Evolutionary conservation across 768 basidiomycete species (phyloP), one percentile per base, ranked within the genome.

Genomic region (Trichaptum fuscoviolaceum): DNA sequence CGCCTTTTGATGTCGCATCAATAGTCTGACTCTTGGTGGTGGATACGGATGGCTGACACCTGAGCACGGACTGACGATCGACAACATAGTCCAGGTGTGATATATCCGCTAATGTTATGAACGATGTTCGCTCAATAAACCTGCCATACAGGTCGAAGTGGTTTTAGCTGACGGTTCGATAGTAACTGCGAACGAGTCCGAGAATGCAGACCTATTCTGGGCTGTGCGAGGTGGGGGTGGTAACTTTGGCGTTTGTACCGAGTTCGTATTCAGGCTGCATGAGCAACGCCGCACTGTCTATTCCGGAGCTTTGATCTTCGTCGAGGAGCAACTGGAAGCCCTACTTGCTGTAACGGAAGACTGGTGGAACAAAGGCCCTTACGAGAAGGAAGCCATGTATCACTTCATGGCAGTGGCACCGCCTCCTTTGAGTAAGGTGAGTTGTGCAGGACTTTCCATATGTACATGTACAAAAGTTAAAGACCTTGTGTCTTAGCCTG

Each of bases 211-310:
- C 57, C 64, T 66, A 17, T 65, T 66, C 20, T 66, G 65, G 65
- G 62, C 62, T 20, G 12, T 66, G 12, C 65, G 62, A 15, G 58
- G 62, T 5, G 62, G 65, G 12, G 65, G 62, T 17, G 61, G 62
- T 61, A 85, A 85, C 69, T 85, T 85, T 69, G 85, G 85, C n/a
- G 80, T 86, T 25, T 81, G 83, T 64, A 83, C 83, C 6, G 81
- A 85, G 67, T 86, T 87, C 66, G 80, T 84, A 1, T 72, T 82
- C 63, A 67, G 57, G 59, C 65, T 73, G 23, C 71, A 75, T 64
- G 69, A 70, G 15, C 76, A 77, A 65, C 68, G 71, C 17, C 67
- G 63, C 12, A 70, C 73, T n/a, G 70, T 75, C 18, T 75, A 71
- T 57, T 66, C 61, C 24, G 74, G 74, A 12, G 15, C 59, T 17